Evolutionary conservation across 2,329 filamentous ascomycete genomes (phyloP), one percentile per base, ranked within the genome.

Genomic region (Pestalotiopsis fici): DNA sequence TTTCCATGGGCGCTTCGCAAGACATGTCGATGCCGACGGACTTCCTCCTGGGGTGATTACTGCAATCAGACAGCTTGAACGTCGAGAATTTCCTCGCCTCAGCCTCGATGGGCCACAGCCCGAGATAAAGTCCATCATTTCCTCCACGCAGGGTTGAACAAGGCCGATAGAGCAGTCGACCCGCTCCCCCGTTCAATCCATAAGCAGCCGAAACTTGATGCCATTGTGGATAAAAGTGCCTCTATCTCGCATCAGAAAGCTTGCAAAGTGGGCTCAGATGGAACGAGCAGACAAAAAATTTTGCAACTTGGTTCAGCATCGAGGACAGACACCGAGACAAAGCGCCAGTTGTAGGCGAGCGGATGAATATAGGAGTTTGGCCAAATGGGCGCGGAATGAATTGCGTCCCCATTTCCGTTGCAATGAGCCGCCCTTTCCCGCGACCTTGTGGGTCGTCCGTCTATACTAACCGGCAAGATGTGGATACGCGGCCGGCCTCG

Each of bases 241-340:
- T 37, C 27, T 35, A 15, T n/a, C n/a, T 60, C 37, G 57, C 57
- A 60, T 5, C 57, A 13, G 31, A 15, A 31, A 35, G 28, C 27
- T 21, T 13, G 57, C 57, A 37, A 60, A 18, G 57, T 60, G 57
- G 57, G 57, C 57, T 60, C 57, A 60, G 57, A 60, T 60, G 57
- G 57, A 31, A 60, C 57, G 57, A 60, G 27, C 18, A 35, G 57
- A 37, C 28, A 57, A 60, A n/a, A 35, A 35, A 15, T 60, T 39
- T 27, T 39, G n/a, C n/a, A 35, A 37, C n/a, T 60, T 50, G n/a
- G 15, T 39, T 35, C 57, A 60, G 27, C 18, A 15, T 60, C 57
- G 21, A 21, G 27, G 11, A 31, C n/a, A n/a, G 31, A 35, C 31
- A 57, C 57, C 57, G 57, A 60, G 18, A 60, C 57, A 60, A 60